Conservation (phyloP, 2,329 filamentous ascomycete genomes). For the Trichoderma afroharzianum region DNA sequence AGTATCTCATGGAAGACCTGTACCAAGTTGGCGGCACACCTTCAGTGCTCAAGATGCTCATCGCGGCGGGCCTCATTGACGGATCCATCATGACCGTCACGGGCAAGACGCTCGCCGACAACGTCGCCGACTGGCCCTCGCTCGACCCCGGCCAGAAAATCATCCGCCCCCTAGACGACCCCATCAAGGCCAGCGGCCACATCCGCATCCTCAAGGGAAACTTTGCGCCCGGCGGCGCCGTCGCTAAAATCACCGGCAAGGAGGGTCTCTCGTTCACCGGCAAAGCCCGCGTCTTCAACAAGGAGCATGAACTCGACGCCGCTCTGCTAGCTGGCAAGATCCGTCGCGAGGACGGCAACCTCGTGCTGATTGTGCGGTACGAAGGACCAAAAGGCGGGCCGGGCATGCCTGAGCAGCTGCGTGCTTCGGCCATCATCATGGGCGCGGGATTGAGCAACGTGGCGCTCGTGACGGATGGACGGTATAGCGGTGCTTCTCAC, state of each 20-base stretch:
- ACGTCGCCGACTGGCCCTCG: conserved; percentile 72
- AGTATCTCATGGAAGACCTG: conserved; percentile 84
- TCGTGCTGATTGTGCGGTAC: conserved; percentile 87
- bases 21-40: conserved; percentile 84
- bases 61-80: conserved; percentile 71
- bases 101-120: conserved; percentile 77
- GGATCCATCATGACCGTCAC: conserved; percentile 78
- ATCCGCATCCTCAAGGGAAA: conserved; percentile 86
- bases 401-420: conserved; percentile 94
- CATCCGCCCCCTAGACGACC: conserved; percentile 72
- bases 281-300: conserved; percentile 78
- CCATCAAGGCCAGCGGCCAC: conserved; percentile 81
- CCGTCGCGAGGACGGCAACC: conserved; percentile 59
- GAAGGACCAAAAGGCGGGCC: conserved; percentile 92
- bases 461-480: conserved; percentile 85
- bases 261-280: conserved; percentile 82
- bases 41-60: conserved; percentile 78
- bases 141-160: conserved; percentile 77
- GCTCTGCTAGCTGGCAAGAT: conserved; percentile 69
- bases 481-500: conserved; percentile 84
- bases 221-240: conserved; percentile 80
- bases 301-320: conserved; percentile 72
- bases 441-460: conserved; percentile 84
- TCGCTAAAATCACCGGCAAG: conserved; percentile 96
- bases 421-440: conserved; percentile 86